These are phyloP conservation scores for Micromonas pusilla DNA, from an alignment of 139 green algal species.

Conservation along the genomic window DNA sequence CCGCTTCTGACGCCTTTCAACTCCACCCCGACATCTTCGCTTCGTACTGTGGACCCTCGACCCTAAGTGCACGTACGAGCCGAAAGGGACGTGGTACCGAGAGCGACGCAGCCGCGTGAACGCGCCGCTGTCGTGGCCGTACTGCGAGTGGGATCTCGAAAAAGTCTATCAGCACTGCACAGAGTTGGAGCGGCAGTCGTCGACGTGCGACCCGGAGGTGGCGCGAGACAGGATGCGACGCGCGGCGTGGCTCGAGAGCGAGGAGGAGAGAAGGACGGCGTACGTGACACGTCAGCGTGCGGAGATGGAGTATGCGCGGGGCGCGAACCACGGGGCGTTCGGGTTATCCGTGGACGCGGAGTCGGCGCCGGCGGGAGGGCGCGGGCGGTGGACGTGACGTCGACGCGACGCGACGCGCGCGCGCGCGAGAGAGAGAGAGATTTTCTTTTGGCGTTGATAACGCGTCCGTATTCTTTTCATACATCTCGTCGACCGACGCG, in stretches of 20 bases:
- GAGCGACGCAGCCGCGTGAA: constrained; percentile 7
- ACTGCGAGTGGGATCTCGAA: constrained; percentile 12
- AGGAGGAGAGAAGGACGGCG: background rate
- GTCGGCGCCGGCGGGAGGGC: too few relatives aligned
- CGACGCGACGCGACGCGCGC: too few relatives aligned
- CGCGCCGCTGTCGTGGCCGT: constrained; percentile 9
- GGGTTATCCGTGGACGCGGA: too few relatives aligned
- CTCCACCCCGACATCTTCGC: too few relatives aligned
- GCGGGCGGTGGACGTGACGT: too few relatives aligned
- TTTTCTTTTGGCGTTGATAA: too few relatives aligned
- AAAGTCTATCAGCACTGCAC: constrained; percentile 18
- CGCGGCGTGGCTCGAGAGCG: background rate
- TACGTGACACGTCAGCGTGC: background rate
- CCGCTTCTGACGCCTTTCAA: too few relatives aligned
- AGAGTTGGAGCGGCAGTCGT: background rate
- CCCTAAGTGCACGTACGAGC: constrained; percentile 24
- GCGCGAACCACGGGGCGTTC: too few relatives aligned
- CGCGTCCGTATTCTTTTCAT: too few relatives aligned
- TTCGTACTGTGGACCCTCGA: too few relatives aligned
- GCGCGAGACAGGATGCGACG: background rate
- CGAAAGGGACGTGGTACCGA: constrained; percentile 6
- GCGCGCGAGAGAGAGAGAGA: too few relatives aligned
- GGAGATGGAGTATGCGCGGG: background rate
- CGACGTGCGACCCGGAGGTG: constrained; percentile 1
- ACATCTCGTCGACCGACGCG: too few relatives aligned